Evolutionary conservation across 2,329 filamentous ascomycete species (phyloP), one percentile per base, ranked within the genome.

Genomic region (Verticillium dahliae): DNA sequence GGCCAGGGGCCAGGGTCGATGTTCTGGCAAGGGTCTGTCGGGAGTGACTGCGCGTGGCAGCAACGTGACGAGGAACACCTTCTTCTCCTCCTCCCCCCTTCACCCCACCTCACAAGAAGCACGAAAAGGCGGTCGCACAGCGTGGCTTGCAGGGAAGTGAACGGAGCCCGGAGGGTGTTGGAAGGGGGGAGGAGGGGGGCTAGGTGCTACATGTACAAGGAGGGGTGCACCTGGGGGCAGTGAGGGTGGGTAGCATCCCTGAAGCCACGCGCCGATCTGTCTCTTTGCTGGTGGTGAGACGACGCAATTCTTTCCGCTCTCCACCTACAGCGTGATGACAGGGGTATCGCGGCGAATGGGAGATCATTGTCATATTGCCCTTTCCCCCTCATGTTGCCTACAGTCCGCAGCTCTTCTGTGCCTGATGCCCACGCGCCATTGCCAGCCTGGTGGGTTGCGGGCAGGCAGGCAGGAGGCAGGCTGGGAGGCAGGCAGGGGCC

Each of bases 251-350:
- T 58, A 41, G 34, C 39, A 65, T 65, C 64, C 64, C 61, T 65
- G 64, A 63, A 60, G 63, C 64, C 64, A 65, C 61, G 64, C 64
- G 64, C 64, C 63, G 61, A 65, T 65, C 64, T 52, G 45, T 52
- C 45, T n/a, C 10, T 18, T 45, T 52, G 45, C 45, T 22, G 22
- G 45, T 52, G 45, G 45, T 52, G 45, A 52, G 45, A 52, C 45
- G 45, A 52, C 45, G 45, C 45, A 52, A 52, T 52, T 57, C 31
- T 31, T 57, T 57, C 55, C 55, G 33, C 55, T 38, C 55, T 57
- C 35, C 55, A 34, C 27, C 18, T 34, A 15, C 11, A 13, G 55
- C 31, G 52, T 27, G 50, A 37, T 35, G 39, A 22, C 22, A 58
- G n/a, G 22, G 56, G 31, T 27, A 10, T 27, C 10, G 10, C 9